These are phyloP conservation scores for Rhododendron griersonianum DNA, from an alignment of 148 eudicot species.

Conservation along the genomic window DNA sequence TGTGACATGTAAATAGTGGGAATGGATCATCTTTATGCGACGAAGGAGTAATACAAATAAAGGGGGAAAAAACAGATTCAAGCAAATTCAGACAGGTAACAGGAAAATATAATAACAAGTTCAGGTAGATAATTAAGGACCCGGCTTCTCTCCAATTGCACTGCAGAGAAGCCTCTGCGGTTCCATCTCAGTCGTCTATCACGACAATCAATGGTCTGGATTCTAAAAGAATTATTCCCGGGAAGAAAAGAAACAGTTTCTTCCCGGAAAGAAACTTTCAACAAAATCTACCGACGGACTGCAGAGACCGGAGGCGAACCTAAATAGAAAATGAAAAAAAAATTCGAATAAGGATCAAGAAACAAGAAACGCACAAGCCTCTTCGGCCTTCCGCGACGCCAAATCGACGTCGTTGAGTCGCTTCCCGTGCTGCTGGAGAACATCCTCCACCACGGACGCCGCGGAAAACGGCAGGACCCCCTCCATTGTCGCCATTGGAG, in stretches of 20 bases:
- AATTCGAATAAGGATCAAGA: not conserved
- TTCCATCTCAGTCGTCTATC: no score
- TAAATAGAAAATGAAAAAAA: not conserved
- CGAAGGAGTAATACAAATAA: not conserved
- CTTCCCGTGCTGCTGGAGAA: constrained; percentile 57
- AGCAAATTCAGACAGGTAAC: no score
- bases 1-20: not conserved
- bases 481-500: constrained; percentile 36
- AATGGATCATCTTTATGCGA: not conserved
- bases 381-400: constrained; percentile 68
- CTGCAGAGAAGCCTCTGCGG: no score
- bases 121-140: no score
- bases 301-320: not conserved
- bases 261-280: no score
- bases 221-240: no score
- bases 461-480: constrained; percentile 45
- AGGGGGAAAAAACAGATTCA: no score
- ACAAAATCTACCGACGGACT: no score
- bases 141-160: no score
- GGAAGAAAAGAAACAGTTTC: no score
- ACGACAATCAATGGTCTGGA: no score
- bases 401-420: constrained; percentile 44
- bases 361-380: constrained; percentile 54
- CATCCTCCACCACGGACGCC: constrained; percentile 64
- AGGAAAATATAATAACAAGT: no score